Conservation (phyloP, 148 eudicot species). For the Mesembryanthemum crystallinum region DNA sequence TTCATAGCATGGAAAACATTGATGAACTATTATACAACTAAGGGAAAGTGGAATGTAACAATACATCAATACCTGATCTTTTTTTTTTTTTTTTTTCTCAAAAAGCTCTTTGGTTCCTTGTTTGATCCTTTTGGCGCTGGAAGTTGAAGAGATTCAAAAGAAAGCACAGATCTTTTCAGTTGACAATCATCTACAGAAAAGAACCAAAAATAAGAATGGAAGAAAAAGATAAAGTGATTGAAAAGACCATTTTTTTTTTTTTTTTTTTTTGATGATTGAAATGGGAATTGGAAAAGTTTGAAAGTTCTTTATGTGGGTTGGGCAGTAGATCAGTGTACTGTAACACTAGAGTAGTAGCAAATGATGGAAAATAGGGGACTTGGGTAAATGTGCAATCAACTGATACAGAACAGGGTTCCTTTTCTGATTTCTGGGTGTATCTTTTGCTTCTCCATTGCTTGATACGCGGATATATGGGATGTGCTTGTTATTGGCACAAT, state of each 20-base stretch:
- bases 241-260: too few species aligned
- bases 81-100: neutral
- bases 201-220: too few species aligned
- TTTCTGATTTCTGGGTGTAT: too few species aligned
- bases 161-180: neutral
- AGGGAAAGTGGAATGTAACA: neutral
- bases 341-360: neutral
- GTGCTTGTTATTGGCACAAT: too few species aligned
- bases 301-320: neutral
- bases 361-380: neutral
- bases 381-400: neutral
- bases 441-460: too few species aligned
- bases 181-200: neutral
- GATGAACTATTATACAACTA: neutral
- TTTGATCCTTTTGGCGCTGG: neutral
- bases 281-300: neutral
- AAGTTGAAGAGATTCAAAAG: neutral
- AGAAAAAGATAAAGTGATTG: neutral
- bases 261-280: neutral
- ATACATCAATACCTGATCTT: neutral
- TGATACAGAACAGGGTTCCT: too few species aligned
- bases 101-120: neutral
- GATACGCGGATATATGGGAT: too few species aligned
- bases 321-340: neutral
- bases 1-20: neutral